Percentiles rank a stretch among this genome's conserved stretches.
Evolutionary conservation across 345 rosid species (phyloP).

Genomic region (Dipteronia sinensis): DNA sequence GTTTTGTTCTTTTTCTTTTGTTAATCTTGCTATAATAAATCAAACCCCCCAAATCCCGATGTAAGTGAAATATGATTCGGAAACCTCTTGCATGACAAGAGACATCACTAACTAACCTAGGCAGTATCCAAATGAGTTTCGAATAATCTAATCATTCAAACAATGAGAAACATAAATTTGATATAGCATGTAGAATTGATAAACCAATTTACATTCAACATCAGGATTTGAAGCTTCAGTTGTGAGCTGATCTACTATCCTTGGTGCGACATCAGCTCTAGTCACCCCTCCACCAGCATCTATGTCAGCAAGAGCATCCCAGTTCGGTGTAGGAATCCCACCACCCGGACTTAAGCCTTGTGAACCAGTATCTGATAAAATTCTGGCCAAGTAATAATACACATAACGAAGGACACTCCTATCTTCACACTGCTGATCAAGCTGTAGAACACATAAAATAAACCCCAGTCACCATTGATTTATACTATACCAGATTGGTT

Average conservation of each 20-base stretch:
- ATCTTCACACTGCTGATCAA: slow-evolving; percentile 96
- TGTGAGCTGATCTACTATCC: slow-evolving; percentile 82
- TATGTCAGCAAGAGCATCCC: slow-evolving; percentile 99
- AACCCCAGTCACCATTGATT: slow-evolving; percentile 3
- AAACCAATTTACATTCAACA: slow-evolving; percentile 63
- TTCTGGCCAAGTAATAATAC: slow-evolving; percentile 98
- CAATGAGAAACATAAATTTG: neutral
- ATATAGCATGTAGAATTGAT: neutral
- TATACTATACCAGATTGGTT: neutral
- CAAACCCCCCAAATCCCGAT: neutral
- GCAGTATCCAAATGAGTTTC: neutral
- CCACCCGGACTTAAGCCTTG: slow-evolving; percentile 93
- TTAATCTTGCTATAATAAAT: neutral
- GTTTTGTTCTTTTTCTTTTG: too few species aligned
- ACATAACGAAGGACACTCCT: slow-evolving; percentile 91
- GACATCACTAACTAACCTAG: neutral
- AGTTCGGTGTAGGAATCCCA: slow-evolving; percentile 98
- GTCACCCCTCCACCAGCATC: slow-evolving; percentile 99
- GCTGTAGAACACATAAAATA: slow-evolving; percentile 54
- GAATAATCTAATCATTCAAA: neutral
- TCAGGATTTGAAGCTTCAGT: slow-evolving; percentile 74
- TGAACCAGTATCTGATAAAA: slow-evolving; percentile 80
- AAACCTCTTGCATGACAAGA: neutral
- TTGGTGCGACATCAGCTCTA: slow-evolving; percentile 96
- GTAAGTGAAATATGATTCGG: neutral